These are phyloP conservation scores for Podospora sp. DNA, from an alignment of 495 filamentous ascomycete genomes.

Conservation along the genomic window DNA sequence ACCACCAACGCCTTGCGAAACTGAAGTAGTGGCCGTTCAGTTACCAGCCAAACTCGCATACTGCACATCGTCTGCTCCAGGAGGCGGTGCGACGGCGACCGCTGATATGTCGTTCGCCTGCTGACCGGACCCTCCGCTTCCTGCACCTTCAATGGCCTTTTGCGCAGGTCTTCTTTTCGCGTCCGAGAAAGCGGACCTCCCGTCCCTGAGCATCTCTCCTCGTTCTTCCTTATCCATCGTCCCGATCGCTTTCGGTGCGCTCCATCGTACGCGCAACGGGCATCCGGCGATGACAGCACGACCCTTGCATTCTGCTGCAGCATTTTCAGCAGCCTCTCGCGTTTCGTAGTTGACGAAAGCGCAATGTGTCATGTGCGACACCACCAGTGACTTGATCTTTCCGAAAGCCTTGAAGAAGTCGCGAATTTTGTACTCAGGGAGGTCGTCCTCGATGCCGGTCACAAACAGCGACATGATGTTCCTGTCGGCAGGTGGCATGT, in stretches of 20 bases:
- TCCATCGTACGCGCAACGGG: constrained; percentile 88
- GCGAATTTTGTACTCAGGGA: constrained; percentile 87
- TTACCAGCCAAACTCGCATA: constrained; percentile 88
- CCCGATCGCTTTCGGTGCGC: constrained; percentile 85
- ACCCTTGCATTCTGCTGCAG: constrained; percentile 82
- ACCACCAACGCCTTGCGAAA: constrained; percentile 45
- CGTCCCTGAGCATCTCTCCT: constrained; percentile 70
- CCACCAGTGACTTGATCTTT: constrained; percentile 83
- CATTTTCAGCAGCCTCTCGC: constrained; percentile 79
- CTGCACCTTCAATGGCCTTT: constrained; percentile 38
- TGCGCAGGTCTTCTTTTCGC: constrained; percentile 38
- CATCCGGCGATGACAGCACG: constrained; percentile 82
- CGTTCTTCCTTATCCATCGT: constrained; percentile 84
- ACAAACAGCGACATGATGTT: constrained; percentile 91
- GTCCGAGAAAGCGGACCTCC: constrained; percentile 58
- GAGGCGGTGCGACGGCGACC: constrained; percentile 73
- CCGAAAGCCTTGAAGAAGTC: constrained; percentile 89
- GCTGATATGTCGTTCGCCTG: constrained; percentile 49
- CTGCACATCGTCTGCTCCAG: constrained; percentile 75
- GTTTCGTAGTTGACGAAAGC: constrained; percentile 93
- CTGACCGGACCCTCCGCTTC: constrained; percentile 22
- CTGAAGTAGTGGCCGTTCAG: constrained; percentile 46
- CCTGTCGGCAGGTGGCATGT: constrained; percentile 76
- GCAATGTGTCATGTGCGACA: constrained; percentile 94
- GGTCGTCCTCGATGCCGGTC: constrained; percentile 93